Evolutionary conservation across 768 basidiomycete species (phyloP), one percentile per base, ranked within the genome.

Genomic region (Phaeolepiota aurea): DNA sequence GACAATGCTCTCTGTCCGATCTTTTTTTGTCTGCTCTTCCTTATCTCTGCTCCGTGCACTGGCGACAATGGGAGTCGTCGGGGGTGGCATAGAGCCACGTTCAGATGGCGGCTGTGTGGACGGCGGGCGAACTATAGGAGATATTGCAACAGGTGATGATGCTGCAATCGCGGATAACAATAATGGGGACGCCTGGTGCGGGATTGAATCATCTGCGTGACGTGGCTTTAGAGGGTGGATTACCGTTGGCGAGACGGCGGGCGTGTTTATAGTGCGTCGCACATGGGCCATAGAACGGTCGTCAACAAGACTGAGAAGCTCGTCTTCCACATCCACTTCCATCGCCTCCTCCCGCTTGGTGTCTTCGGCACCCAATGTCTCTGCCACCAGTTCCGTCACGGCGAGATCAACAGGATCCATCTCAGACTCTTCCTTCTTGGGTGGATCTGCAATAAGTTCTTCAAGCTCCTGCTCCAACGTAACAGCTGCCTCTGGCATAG

Each of bases 241-340:
- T 14, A 21, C 19, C 34, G 20, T 22, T 18, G 31, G 34, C 15
- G 44, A 37, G 49, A 34, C 20, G 49, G 46, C 41, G 25, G 45
- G 25, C 28, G 48, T 37, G 16, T 46, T 25, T 25, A 32, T 33
- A 43, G 50, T 43, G 13, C 41, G 41, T 37, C 40, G 28, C 46
- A 40, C 19, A 45, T 44, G 34, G 30, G 34, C 18, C 45, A 48
- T 21, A 40, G 42, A 23, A 49, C 44, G 59, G 48, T 77, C 81
- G 50, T 82, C 83, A 20, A 87, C 63, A 18, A 87, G 63, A 49
- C 81, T 82, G 43, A 85, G 66, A 37, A 86, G 58, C 58, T 86
- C 84, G 47, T 82, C 74, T 43, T 82, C 79, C 16, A 79, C 71
- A 41, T 79, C 63, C 43, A 65, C 52, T 44, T 62, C 60, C 62